Base-by-base conservation (phyloP, 1,139 yeast species). In the Suhomyces ambrosiae region DNA sequence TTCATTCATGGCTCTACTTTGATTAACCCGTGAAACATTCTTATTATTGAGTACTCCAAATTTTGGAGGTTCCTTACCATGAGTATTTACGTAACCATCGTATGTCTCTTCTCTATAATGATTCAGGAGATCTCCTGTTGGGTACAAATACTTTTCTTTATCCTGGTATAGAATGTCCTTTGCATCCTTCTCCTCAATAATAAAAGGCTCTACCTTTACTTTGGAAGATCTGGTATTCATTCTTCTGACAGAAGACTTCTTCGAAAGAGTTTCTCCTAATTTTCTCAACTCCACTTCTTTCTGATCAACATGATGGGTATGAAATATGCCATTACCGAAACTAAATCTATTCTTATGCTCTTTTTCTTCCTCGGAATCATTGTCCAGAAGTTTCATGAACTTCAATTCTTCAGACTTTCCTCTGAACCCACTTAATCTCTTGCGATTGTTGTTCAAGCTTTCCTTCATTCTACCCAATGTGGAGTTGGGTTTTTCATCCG, bases 241-340 rank as follows among this genome's bases (percentile, higher is more conserved):
- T 24, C 38, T 34, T 14, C 51, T 40, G 11, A 47, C 48, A 13
- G 45, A 39, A 2, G 46, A 29, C 24, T 47, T 48, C 27, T 43
- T 41, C 9, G 49, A 46, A 12, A 66, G 48, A 7, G 64, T 50
- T 44, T 61, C 64, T 2, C 72, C 71, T 26, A 66, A 46, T 35
- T 49, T 56, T 27, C 67, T 46, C 36, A 66, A 49, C 36, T 58
- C 63, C 22, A 59, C 55, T 43, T 65, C 68, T 22, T 50, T 32
- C 24, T 47, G 33, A 12, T 35, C 44, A 3, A 32, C 29, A 11
- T 33, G 29, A 11, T 31, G 39, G 3, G 42, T 24, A n/a, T 45
- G 48, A 35, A 45, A 43, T 13, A 37, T 33, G 9, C 45, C 39
- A 23, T 33, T 39, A 24, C 30, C 35, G 25, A 32, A 32, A 5